These are phyloP conservation scores for Hypoxylon rickii DNA, from an alignment of 495 filamentous ascomycete genomes.

Conservation along the genomic window DNA sequence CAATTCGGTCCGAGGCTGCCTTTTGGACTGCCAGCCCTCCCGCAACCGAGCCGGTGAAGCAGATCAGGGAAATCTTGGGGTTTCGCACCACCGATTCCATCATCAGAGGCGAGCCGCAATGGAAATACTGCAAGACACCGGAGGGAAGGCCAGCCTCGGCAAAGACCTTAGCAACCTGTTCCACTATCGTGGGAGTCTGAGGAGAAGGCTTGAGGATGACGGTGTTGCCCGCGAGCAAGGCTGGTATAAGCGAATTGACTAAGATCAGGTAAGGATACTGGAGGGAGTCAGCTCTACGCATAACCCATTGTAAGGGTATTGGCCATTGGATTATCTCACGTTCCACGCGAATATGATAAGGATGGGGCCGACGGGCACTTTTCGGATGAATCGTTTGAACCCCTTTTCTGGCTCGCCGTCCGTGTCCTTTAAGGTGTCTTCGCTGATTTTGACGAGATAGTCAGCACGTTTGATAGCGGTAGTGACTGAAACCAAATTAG, in stretches of 20 bases:
- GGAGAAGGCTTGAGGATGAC: constrained; percentile 93
- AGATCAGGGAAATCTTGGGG: constrained; percentile 73
- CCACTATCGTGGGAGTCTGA: constrained; percentile 87
- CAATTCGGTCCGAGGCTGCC: constrained; percentile 76
- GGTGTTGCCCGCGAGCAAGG: constrained; percentile 82
- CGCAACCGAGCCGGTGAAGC: constrained; percentile 92
- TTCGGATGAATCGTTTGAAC: constrained; percentile 86
- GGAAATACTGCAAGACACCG: constrained; percentile 86
- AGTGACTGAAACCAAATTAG: constrained; percentile 49
- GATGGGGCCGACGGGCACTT: constrained; percentile 81
- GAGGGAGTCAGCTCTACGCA: constrained; percentile 3
- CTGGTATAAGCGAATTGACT: constrained; percentile 87
- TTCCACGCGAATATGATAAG: constrained; percentile 95
- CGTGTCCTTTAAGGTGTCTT: constrained; percentile 71
- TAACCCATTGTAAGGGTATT: not conserved
- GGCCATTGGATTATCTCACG: constrained; percentile 54
- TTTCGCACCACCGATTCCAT: constrained; percentile 76
- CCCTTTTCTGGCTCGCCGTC: constrained; percentile 80
- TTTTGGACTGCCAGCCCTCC: constrained; percentile 84
- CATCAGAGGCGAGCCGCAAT: constrained; percentile 72
- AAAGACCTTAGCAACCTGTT: constrained; percentile 78
- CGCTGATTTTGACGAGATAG: constrained; percentile 79
- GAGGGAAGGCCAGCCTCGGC: constrained; percentile 74
- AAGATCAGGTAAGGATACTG: constrained; percentile 93
- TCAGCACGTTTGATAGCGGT: constrained; percentile 82